Percentiles rank a stretch among this genome's conserved stretches.
phyloP scores from a whole-genome alignment of 306 rosid genomes.

The Pachyrhizus erosus region DNA sequence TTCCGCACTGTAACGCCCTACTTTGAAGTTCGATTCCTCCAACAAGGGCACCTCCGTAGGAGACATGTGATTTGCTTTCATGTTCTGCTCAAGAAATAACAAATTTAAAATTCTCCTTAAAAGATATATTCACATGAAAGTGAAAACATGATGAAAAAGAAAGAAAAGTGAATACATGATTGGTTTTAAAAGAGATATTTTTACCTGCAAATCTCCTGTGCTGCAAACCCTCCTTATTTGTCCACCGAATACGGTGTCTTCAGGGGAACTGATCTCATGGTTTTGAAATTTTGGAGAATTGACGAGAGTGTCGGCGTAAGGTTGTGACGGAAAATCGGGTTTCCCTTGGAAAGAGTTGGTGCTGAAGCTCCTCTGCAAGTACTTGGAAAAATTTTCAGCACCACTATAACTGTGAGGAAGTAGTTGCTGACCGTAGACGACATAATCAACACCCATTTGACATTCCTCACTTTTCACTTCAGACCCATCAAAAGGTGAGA shows the following conservation, averaged over 20 bases:
- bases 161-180: too few species aligned
- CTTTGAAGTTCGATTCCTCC: conserved; percentile 76
- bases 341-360: conserved; percentile 67
- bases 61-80: conserved; percentile 43
- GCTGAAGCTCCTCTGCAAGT: conserved; percentile 77
- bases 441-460: conserved; percentile 50
- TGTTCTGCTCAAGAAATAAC: conserved; percentile 50
- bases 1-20: conserved; percentile 79
- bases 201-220: conserved; percentile 91
- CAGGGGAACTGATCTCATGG: conserved; percentile 58
- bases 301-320: conserved; percentile 47
- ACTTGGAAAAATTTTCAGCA: conserved; percentile 56
- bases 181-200: too few species aligned
- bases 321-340: conserved; percentile 53
- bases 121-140: too few species aligned
- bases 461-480: conserved; percentile 73
- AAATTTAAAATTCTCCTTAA: too few species aligned
- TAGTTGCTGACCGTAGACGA: conserved; percentile 35
- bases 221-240: conserved; percentile 83
- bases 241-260: conserved; percentile 47
- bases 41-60: conserved; percentile 52
- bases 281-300: conserved; percentile 57
- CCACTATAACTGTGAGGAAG: conserved; percentile 63
- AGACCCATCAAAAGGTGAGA: conserved; percentile 49
- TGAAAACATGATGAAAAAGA: too few species aligned